Evolutionary conservation across 2,329 filamentous ascomycete species (phyloP), one percentile per base, ranked within the genome.

Genomic region (Hypocreales sp.): DNA sequence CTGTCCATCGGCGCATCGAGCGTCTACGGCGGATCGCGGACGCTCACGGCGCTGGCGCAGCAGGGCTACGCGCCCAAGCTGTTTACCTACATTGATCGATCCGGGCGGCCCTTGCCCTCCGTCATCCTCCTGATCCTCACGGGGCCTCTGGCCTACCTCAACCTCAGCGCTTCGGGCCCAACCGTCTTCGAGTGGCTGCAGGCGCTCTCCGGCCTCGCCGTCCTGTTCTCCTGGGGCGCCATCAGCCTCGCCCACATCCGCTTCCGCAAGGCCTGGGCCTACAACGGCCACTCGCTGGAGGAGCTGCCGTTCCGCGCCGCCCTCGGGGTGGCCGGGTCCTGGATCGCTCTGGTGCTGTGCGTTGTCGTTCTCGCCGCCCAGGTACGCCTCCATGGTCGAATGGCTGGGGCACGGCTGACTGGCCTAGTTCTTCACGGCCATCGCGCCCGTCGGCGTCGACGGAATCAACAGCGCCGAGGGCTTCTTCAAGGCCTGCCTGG

Each of bases 201-300:
- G 15, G 67, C 72, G 5, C 54, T 78, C 9, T 75, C 71, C 3
- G 72, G 68, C 29, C 60, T 78, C 2, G 64, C 65, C 9, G 61
- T 68, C 15, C 59, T 78, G 24, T 77, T 76, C 47, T 68, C 71
- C 11, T 79, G 72, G 72, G 69, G 60, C 14, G 70, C 64, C 24
- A 74, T 79, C 39, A 75, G 70, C 44, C 45, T 72, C 12, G 63
- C 67, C 1, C 72, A 78, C 40, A 73, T 78, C 38, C 71, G 72
- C n/a, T 78, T 76, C 62, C 70, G 73, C 20, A 36, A 42, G 5
- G 73, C 70, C 0, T 78, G 72, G 72, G 47, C 45, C 14, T 42
- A 50, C 11, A 60, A 74, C 30, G 71, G 71, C 15, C 69, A 66
- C 39, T 60, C 56, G 3, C 45, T 75, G 4, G 68, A 76, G n/a